phyloP scores from a whole-genome alignment of 2,329 filamentous ascomycete species.

The Aphanocladium album region DNA sequence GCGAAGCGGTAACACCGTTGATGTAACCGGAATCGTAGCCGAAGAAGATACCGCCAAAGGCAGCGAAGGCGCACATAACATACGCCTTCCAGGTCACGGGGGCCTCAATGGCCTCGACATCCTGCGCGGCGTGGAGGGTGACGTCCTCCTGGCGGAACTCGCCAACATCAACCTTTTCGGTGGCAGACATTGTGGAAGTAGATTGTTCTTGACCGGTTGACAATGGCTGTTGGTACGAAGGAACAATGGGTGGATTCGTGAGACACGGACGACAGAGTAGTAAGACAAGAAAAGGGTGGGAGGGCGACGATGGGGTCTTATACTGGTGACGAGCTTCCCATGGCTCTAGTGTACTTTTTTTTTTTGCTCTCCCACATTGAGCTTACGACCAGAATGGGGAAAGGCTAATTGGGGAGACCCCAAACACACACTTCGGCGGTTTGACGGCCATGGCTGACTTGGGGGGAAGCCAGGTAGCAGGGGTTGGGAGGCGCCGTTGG shows the following conservation, averaged over 20 bases:
- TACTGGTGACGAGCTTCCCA: neutral
- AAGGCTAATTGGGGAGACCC: neutral
- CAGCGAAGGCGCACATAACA: constrained; percentile 64
- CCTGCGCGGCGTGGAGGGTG: constrained; percentile 38
- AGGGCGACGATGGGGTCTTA: constrained; percentile 5
- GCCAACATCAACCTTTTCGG: neutral
- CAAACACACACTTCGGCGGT: constrained; percentile 13
- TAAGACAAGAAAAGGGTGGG: constrained; percentile 5
- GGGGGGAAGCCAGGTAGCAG: constrained; percentile 1
- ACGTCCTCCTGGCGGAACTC: constrained; percentile 19
- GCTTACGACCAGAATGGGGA: neutral
- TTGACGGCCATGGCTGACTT: constrained; percentile 13
- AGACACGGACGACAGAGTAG: constrained; percentile 8
- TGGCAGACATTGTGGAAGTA: constrained; percentile 1
- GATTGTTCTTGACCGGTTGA: neutral
- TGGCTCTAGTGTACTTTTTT: neutral
- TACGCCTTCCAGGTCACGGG: constrained; percentile 66
- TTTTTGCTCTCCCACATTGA: neutral
- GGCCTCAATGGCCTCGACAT: constrained; percentile 59
- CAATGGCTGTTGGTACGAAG: neutral
- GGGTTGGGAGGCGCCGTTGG: constrained; percentile 7
- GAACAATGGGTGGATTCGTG: constrained; percentile 2
- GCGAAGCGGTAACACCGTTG: constrained; percentile 55
- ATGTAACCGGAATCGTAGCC: constrained; percentile 77
- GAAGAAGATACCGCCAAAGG: constrained; percentile 71